A percentile compares a stretch with the other conserved stretches of the same genome.
These are phyloP conservation scores for Themeda triandra DNA, from an alignment of 176 grass and related monocot species.

Conservation along the genomic window DNA sequence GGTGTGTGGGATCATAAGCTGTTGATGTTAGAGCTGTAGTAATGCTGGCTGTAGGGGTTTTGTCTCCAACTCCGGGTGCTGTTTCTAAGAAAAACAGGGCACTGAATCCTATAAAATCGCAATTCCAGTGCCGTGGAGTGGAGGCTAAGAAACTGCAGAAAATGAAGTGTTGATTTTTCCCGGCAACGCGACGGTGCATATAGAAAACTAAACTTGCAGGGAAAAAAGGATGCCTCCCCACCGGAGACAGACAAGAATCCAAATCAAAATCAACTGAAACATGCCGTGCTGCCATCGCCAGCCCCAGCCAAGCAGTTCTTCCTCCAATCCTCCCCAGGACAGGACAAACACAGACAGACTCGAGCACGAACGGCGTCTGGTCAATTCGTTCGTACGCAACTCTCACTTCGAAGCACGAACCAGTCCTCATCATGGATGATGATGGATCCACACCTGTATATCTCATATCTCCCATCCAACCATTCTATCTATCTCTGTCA, in stretches of 20 bases:
- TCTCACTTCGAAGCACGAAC: too few species aligned
- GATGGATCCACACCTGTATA: too few species aligned
- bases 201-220: not conserved
- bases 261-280: not conserved
- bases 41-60: not conserved
- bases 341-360: too few species aligned
- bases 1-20: not conserved
- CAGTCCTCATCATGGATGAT: too few species aligned
- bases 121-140: not conserved
- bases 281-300: not conserved
- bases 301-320: not conserved
- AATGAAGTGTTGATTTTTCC: not conserved
- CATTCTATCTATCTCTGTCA: too few species aligned
- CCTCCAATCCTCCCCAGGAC: too few species aligned
- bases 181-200: not conserved
- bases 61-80: not conserved
- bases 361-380: too few species aligned
- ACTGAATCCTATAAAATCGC: not conserved
- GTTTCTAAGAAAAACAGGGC: not conserved
- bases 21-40: not conserved
- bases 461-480: too few species aligned
- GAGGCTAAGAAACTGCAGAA: not conserved
- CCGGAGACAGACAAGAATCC: not conserved
- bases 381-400: too few species aligned
- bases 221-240: slow-evolving; percentile 11